Evolutionary conservation across 257 asterid species (phyloP), one percentile per base, ranked within the genome.

Genomic region (Rhazya stricta): DNA sequence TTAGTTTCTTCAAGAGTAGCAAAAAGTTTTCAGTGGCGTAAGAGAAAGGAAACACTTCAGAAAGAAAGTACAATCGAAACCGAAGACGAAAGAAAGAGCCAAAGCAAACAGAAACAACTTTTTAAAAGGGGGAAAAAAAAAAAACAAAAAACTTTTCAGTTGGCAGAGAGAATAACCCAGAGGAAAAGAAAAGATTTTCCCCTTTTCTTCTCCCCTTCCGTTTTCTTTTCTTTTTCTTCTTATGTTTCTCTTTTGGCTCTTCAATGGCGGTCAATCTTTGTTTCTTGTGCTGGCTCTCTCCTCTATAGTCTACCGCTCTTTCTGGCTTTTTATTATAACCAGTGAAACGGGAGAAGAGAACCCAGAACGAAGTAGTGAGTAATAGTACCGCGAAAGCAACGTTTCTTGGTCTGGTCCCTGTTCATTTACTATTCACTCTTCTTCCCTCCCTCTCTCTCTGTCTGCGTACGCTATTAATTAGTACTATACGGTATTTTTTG

Each of bases 191-290:
- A 32, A 48, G 39, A 12, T 11, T 42, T 60, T 12, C 41, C 58
- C 54, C 19, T 27, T 78, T 43, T 13, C 45, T 11, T n/a, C 23
- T 48, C 25, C 61, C 53, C 16, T 8, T 56, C n/a, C 21, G 6
- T 19, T 9, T 5, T 12, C 29, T 11, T 65, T 21, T 23, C 5
- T 27, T 29, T 18, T 43, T 12, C 10, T 29, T 42, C 18, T 2
- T 39, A 15, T 74, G 12, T 6, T 9, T 30, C 27, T 62, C 46
- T 43, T 27, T 65, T 25, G 30, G 73, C 39, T 37, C 8, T 81
- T 79, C 83, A 84, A 84, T 81, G 93, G 89, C 81, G 83, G 87
- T 73, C 86, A 85, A 80, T 69, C 46, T 32, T 68, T 29, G 46
- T 65, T 51, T 72, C 76, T 75, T 68, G 76, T 67, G 19, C 43